Percentiles rank a stretch among this genome's conserved stretches.
These are phyloP conservation scores for Bipolaris oryzae DNA, from an alignment of 2,329 filamentous ascomycete genomes.

Conservation along the genomic window DNA sequence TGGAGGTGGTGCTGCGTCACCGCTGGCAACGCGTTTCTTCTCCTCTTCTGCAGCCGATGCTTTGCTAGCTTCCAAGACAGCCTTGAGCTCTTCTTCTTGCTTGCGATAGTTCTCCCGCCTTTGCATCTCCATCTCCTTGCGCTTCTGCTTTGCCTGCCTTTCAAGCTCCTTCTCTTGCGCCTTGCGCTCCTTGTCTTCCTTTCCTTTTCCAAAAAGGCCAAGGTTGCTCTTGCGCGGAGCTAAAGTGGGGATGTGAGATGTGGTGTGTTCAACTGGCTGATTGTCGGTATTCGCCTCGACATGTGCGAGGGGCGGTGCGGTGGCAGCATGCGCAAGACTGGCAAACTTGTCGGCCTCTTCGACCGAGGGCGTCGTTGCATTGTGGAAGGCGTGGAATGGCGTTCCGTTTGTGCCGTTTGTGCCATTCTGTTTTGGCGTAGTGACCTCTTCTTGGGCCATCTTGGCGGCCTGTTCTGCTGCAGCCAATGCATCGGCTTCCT, in stretches of 20 bases:
- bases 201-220: constrained; percentile 64
- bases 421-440: constrained; percentile 57
- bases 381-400: constrained; percentile 41
- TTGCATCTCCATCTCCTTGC: constrained; percentile 56
- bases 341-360: constrained; percentile 59
- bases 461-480: constrained; percentile 46
- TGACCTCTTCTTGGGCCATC: constrained; percentile 63
- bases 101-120: constrained; percentile 63
- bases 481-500: constrained; percentile 74
- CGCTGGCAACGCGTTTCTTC: constrained; percentile 27
- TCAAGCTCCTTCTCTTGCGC: constrained; percentile 63
- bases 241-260: constrained; percentile 46
- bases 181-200: constrained; percentile 66
- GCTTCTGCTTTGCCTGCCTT: constrained; percentile 53
- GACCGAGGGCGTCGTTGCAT: constrained; percentile 48
- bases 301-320: constrained; percentile 59
- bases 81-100: constrained; percentile 67
- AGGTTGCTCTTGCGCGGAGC: constrained; percentile 41
- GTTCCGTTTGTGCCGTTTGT: constrained; percentile 46
- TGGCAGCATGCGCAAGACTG: constrained; percentile 69
- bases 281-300: constrained; percentile 40
- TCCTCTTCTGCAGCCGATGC: constrained; percentile 61
- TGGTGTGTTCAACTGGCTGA: constrained; percentile 41
- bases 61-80: constrained; percentile 70
- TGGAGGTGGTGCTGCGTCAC: constrained; percentile 15